Evolutionary conservation across 345 rosid species (phyloP).

Genomic region (Lumnitzera littorea): DNA sequence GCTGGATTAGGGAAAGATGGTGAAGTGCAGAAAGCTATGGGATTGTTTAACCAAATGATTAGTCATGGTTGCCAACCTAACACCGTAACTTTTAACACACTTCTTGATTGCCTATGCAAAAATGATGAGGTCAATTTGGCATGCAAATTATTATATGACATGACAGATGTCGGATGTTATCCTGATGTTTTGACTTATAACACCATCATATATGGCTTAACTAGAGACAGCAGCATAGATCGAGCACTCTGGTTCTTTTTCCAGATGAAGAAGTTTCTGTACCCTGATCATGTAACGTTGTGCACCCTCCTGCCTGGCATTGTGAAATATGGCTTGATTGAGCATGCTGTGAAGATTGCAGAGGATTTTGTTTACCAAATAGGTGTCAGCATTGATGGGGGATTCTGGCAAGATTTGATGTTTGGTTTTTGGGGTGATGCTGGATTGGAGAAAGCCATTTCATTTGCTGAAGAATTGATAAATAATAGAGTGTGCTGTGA

Average conservation of each 20-base stretch:
- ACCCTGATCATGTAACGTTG: constrained; percentile 71
- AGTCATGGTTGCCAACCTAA: constrained; percentile 56
- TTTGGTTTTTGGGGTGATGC: constrained; percentile 57
- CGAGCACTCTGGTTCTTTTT: constrained; percentile 72
- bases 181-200: constrained; percentile 86
- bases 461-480: constrained; percentile 57
- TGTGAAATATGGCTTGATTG: constrained; percentile 49
- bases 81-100: constrained; percentile 74
- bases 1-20: constrained; percentile 74
- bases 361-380: constrained; percentile 41
- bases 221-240: constrained; percentile 46
- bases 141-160: constrained; percentile 49
- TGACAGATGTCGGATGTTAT: constrained; percentile 47
- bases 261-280: constrained; percentile 78
- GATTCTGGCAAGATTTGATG: constrained; percentile 73
- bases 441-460: constrained; percentile 47
- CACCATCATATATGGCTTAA: constrained; percentile 65
- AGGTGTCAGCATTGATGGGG: constrained; percentile 13
- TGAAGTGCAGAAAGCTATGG: constrained; percentile 45
- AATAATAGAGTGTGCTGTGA: constrained; percentile 35
- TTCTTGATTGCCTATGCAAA: constrained; percentile 90
- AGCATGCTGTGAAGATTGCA: constrained; percentile 59
- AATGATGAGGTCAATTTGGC: constrained; percentile 72
- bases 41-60: constrained; percentile 55
- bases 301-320: constrained; percentile 85